These are phyloP conservation scores for Viola pubescens DNA, from an alignment of 441 rosid species.

Conservation along the genomic window DNA sequence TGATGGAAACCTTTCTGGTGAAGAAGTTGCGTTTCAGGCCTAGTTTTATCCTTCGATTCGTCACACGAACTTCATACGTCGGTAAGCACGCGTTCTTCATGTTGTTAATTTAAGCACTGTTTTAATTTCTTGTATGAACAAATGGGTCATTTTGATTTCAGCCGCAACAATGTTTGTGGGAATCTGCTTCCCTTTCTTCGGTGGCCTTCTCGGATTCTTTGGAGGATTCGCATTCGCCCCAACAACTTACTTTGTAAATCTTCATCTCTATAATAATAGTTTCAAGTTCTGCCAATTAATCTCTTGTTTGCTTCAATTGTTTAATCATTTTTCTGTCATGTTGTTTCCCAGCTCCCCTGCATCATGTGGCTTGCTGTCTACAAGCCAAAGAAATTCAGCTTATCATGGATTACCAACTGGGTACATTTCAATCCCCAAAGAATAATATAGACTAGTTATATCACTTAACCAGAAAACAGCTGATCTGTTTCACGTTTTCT, in stretches of 20 bases:
- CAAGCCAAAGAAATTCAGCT: slow-evolving; percentile 58
- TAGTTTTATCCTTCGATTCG: slow-evolving; percentile 40
- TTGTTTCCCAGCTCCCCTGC: slow-evolving; percentile 55
- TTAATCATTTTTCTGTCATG: not conserved
- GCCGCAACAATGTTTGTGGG: slow-evolving; percentile 65
- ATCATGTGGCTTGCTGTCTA: slow-evolving; percentile 56
- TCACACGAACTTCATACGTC: slow-evolving; percentile 50
- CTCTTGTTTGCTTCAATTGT: not conserved
- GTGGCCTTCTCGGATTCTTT: slow-evolving; percentile 68
- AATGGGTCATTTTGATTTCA: slow-evolving; percentile 9
- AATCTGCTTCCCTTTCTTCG: slow-evolving; percentile 64
- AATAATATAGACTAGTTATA: not conserved
- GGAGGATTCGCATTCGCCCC: slow-evolving; percentile 90
- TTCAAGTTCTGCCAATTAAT: not conserved
- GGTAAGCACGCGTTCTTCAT: slow-evolving; percentile 32
- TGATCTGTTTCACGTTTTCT: not conserved
- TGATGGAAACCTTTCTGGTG: slow-evolving; percentile 70
- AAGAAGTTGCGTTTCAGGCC: slow-evolving; percentile 49
- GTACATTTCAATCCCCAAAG: slow-evolving; percentile 28
- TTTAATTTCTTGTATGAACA: not conserved
- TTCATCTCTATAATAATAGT: not conserved
- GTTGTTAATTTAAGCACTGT: not conserved
- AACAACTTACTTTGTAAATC: slow-evolving; percentile 60
- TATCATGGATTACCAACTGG: slow-evolving; percentile 67
- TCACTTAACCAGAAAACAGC: not conserved